Evolutionary conservation across 2,329 filamentous ascomycete genomes (phyloP).

Genomic region (Aspergillus transmontanensis): DNA sequence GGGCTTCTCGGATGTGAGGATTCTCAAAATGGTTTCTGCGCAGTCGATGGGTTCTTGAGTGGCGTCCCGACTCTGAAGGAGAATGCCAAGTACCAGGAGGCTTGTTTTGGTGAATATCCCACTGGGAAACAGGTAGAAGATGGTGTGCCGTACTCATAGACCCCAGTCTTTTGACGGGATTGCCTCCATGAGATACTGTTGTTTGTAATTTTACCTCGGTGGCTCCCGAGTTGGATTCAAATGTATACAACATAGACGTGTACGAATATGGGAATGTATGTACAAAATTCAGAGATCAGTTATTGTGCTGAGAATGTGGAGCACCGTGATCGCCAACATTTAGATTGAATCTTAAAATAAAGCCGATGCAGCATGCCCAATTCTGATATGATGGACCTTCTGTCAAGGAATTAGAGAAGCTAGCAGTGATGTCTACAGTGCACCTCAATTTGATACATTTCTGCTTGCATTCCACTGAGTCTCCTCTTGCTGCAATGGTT

Average conservation of each 20-base stretch:
- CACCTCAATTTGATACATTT: too few relatives aligned
- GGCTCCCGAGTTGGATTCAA: not conserved
- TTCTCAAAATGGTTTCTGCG: slow-evolving; percentile 33
- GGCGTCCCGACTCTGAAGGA: slow-evolving; percentile 27
- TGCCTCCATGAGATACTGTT: not conserved
- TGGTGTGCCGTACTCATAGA: slow-evolving; percentile 17
- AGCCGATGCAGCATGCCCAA: too few relatives aligned
- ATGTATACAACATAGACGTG: not conserved
- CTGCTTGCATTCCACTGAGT: too few relatives aligned
- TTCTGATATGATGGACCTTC: too few relatives aligned
- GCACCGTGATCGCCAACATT: too few relatives aligned
- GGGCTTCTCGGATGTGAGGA: slow-evolving; percentile 30
- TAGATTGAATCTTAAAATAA: too few relatives aligned
- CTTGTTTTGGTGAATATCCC: slow-evolving; percentile 33
- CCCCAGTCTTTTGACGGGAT: not conserved
- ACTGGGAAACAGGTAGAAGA: slow-evolving; percentile 29
- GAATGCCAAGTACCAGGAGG: slow-evolving; percentile 31
- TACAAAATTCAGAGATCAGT: not conserved
- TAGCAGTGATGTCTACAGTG: too few relatives aligned
- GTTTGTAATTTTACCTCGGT: not conserved
- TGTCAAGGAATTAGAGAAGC: too few relatives aligned
- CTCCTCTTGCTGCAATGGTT: too few relatives aligned
- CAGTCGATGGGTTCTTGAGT: slow-evolving; percentile 27
- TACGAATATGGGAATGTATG: not conserved
- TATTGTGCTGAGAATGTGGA: not conserved